Percentiles rank a stretch among this genome's conserved stretches.
Conservation (phyloP, 306 rosid genomes). For the Lotus japonicus region DNA sequence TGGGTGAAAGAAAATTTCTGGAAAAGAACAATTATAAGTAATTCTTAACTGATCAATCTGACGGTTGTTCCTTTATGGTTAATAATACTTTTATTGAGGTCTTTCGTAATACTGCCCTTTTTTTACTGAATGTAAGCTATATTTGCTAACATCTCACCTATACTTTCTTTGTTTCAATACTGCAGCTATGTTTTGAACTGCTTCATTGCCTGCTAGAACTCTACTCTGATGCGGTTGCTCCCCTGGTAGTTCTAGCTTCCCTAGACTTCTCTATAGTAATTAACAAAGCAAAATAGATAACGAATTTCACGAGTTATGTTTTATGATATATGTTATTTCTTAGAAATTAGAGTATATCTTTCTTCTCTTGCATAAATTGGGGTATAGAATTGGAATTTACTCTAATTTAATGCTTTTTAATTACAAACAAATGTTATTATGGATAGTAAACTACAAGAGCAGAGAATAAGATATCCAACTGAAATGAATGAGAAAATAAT, state of each 20-base stretch:
- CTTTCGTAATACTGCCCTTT: neutral
- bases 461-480: neutral
- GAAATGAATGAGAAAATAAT: neutral
- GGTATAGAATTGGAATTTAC: neutral
- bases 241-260: slow-evolving; percentile 56
- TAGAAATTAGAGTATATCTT: neutral
- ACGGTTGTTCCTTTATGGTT: neutral
- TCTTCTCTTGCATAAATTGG: neutral
- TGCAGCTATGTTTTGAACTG: slow-evolving; percentile 93
- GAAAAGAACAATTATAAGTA: neutral
- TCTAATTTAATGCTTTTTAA: neutral
- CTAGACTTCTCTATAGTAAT: slow-evolving; percentile 18
- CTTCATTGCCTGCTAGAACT: slow-evolving; percentile 60
- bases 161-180: slow-evolving; percentile 22
- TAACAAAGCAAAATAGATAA: neutral
- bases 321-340: neutral
- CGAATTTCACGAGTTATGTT: neutral
- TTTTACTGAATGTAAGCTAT: slow-evolving; percentile 2
- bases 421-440: neutral
- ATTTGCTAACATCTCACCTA: slow-evolving; percentile 12
- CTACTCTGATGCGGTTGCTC: slow-evolving; percentile 49
- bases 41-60: neutral
- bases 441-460: neutral
- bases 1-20: neutral
- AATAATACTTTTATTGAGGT: slow-evolving; percentile 2